These are phyloP conservation scores for Tuber indicum DNA, from an alignment of 495 filamentous ascomycete species.

Conservation along the genomic window DNA sequence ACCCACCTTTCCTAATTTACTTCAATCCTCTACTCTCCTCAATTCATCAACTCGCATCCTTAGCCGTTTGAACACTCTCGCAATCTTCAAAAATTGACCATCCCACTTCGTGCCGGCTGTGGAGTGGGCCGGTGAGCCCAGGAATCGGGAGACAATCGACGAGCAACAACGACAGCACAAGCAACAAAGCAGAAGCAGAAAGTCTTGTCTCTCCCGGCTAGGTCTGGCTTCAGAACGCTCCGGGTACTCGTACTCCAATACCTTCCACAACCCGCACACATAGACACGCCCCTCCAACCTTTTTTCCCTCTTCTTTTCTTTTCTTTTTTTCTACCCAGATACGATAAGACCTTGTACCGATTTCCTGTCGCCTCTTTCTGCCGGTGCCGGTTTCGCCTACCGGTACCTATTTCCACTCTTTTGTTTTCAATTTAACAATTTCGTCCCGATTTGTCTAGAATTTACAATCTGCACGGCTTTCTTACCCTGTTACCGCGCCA, in stretches of 20 bases:
- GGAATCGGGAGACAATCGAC: neutral
- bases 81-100: neutral
- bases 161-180: neutral
- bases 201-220: neutral
- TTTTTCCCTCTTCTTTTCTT: neutral
- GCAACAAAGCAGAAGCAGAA: neutral
- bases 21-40: neutral
- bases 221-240: neutral
- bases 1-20: neutral
- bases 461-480: neutral
- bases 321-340: neutral
- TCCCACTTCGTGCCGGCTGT: neutral
- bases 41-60: neutral
- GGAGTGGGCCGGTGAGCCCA: neutral
- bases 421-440: neutral
- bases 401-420: neutral
- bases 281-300: neutral
- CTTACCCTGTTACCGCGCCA: neutral
- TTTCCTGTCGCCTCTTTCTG: neutral
- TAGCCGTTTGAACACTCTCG: neutral
- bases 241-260: neutral
- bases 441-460: neutral
- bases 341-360: neutral
- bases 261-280: neutral
- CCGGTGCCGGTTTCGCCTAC: neutral